Percentiles rank a stretch among this genome's conserved stretches.
These are phyloP conservation scores for Tricholoma matsutake DNA, from an alignment of 768 basidiomycete genomes.

Conservation along the genomic window DNA sequence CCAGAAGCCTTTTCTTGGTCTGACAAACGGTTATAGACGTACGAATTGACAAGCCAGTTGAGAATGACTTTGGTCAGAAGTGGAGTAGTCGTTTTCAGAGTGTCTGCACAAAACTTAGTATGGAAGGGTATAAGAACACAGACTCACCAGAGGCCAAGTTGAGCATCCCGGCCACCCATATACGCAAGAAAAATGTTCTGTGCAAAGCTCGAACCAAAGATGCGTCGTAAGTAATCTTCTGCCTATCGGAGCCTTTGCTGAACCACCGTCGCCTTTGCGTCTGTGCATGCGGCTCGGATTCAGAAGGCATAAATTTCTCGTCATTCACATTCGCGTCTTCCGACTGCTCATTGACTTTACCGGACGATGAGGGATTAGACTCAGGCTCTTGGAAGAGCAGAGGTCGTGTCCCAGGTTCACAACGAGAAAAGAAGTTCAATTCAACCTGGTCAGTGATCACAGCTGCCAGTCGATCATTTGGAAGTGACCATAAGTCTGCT, in stretches of 20 bases:
- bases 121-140: background rate
- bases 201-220: conserved; percentile 49
- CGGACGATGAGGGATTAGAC: background rate
- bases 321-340: background rate
- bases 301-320: background rate
- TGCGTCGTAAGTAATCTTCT: conserved; percentile 33
- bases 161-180: conserved; percentile 47
- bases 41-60: conserved; percentile 54
- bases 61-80: conserved; percentile 57
- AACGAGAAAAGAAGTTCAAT: conserved; percentile 45
- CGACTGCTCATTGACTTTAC: background rate
- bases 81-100: conserved; percentile 51
- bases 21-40: conserved; percentile 35
- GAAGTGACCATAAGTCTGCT: conserved; percentile 54
- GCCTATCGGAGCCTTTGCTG: background rate
- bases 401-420: conserved; percentile 47
- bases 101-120: conserved; percentile 29
- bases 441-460: conserved; percentile 42
- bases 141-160: conserved; percentile 40
- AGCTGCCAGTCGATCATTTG: conserved; percentile 33
- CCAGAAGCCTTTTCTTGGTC: conserved; percentile 34
- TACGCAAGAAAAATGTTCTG: conserved; percentile 42
- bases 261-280: background rate
- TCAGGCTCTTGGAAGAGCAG: conserved; percentile 22
- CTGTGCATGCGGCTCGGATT: background rate